Evolutionary conservation across 495 filamentous ascomycete genomes (phyloP), one percentile per base, ranked within the genome.

Genomic region (Penicillium salamii): DNA sequence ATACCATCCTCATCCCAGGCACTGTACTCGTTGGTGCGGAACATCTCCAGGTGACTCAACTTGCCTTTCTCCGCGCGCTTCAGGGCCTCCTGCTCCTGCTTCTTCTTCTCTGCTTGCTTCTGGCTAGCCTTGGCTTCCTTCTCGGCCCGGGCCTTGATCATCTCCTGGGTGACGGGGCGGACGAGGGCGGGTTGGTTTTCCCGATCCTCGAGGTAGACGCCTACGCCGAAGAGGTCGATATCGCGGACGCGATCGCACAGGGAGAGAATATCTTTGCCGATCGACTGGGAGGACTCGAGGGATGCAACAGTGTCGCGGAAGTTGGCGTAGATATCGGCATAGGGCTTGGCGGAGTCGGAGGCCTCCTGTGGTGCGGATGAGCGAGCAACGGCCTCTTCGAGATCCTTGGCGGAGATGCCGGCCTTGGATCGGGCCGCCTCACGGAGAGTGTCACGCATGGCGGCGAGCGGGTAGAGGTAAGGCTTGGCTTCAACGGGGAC

Each of bases 1-100:
- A 97, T 47, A 1, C 93, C 93, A 12, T 96, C 84, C 2, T 76
- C 84, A 69, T 97, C 91, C 91, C 91, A 97, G 37, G 78, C 87
- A 39, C 72, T 78, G 59, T 78, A 97, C 64, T 89, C 86, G 46
- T 86, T 82, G 7, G 78, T 83, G 55, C 75, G 81, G 69, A 89
- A 91, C 79, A 91, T 82, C 20, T 88, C 83, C 43, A 76, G 55
- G 19, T 82, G 85, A 28, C 77, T 71, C 14, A 89, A 53, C 65
- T 86, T 89, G 24, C 84, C 89, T 74, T 88, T 86, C 55, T 88
- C 87, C 61, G 78, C 74, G 49, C 75, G 75, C 40, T 79, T 80
- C 43, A 77, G 68, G 15, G 77, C 72, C 7, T 78, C 78, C 53
- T 75, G 77, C 46, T 86, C 79, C 52, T 70, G 66, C 53, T 79